A percentile compares a stretch with the other conserved stretches of the same genome.
These are phyloP conservation scores for Chenopodium berlandieri DNA, from an alignment of 148 eudicot species.

Conservation along the genomic window DNA sequence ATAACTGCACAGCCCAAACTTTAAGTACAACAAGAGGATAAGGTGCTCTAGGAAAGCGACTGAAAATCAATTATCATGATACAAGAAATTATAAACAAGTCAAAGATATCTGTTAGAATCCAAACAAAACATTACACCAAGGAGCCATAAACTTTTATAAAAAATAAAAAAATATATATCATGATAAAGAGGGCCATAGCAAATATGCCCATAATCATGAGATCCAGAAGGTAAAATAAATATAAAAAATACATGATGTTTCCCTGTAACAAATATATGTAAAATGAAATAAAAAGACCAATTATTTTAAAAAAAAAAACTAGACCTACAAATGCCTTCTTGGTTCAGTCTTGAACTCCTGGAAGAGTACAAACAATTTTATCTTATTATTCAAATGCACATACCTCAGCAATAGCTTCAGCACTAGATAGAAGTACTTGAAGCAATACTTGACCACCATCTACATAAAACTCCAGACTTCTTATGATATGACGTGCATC, in stretches of 20 bases:
- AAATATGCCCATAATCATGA: neutral
- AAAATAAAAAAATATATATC: too few relatives aligned
- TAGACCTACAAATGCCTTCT: neutral
- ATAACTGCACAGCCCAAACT: too few relatives aligned
- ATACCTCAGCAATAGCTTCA: slow-evolving; percentile 50
- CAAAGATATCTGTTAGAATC: neutral
- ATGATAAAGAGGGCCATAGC: neutral
- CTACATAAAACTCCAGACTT: slow-evolving; percentile 48
- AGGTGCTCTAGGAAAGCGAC: too few relatives aligned
- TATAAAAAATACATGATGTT: too few relatives aligned
- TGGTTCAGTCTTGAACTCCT: neutral
- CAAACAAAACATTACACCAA: neutral
- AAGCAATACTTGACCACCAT: slow-evolving; percentile 46
- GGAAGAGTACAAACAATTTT: neutral
- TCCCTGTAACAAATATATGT: neutral
- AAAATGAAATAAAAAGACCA: neutral
- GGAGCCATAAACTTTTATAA: too few relatives aligned
- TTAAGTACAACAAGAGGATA: too few relatives aligned
- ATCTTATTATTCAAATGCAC: neutral
- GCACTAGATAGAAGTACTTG: slow-evolving; percentile 64
- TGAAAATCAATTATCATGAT: neutral
- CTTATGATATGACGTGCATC: slow-evolving; percentile 51
- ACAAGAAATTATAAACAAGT: neutral
- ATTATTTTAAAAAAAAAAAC: neutral
- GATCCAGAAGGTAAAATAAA: neutral